Evolutionary conservation across 2,329 filamentous ascomycete species (phyloP).

Genomic region (Sphaerulina vaccinii): DNA sequence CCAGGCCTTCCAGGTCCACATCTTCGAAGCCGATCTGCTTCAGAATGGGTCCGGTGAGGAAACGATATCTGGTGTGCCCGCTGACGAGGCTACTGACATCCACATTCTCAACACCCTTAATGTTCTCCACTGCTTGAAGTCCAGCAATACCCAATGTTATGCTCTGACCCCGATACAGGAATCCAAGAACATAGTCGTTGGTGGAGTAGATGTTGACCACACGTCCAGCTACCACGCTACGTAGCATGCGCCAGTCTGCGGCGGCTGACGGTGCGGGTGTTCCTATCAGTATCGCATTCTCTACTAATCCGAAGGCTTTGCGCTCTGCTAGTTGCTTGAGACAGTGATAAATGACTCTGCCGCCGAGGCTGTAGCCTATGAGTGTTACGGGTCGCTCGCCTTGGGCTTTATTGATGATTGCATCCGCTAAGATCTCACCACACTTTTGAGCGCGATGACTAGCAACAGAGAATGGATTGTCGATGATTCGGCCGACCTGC

Average conservation of each 20-base stretch:
- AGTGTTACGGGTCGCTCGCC: conserved; percentile 43
- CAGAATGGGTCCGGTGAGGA: conserved; percentile 52
- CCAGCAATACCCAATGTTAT: conserved; percentile 82
- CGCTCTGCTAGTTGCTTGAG: conserved; percentile 73
- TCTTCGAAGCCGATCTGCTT: conserved; percentile 55
- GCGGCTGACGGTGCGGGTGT: conserved; percentile 71
- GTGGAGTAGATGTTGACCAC: conserved; percentile 86
- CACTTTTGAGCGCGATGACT: conserved; percentile 41
- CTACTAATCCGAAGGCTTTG: conserved; percentile 77
- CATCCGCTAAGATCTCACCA: conserved; percentile 43
- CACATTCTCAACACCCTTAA: conserved; percentile 63
- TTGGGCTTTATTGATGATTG: conserved; percentile 43
- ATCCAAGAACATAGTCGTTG: conserved; percentile 83
- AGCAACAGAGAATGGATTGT: conserved; percentile 44
- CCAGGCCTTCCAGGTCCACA: conserved; percentile 49
- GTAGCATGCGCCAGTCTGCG: conserved; percentile 72
- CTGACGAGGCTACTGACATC: conserved; percentile 52
- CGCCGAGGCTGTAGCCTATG: conserved; percentile 43
- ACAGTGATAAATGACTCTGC: conserved; percentile 73
- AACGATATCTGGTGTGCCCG: conserved; percentile 53
- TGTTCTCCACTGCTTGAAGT: conserved; percentile 67
- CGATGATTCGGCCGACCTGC: conserved; percentile 40
- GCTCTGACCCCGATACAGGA: conserved; percentile 81
- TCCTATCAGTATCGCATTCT: conserved; percentile 80
- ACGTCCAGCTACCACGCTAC: conserved; percentile 74